These are phyloP conservation scores for Staphylotrichum tortipilum DNA, from an alignment of 495 filamentous ascomycete species.

Conservation along the genomic window DNA sequence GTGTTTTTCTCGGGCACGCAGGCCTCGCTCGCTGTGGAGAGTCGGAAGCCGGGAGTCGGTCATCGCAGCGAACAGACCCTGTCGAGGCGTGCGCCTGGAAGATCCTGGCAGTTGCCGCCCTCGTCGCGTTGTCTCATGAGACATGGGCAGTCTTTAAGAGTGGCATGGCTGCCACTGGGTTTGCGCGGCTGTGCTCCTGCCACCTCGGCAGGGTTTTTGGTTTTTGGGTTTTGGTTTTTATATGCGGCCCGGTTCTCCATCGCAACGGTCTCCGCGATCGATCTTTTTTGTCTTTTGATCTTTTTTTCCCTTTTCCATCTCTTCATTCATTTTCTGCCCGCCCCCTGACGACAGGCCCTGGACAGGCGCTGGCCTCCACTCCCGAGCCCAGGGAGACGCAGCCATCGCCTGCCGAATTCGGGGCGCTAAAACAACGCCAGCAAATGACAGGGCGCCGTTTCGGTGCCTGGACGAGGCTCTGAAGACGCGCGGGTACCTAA, in stretches of 20 bases:
- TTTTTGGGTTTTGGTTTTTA: too few species aligned
- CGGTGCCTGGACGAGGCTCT: slow-evolving; percentile 2
- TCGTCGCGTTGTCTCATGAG: too few species aligned
- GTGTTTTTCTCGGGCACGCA: too few species aligned
- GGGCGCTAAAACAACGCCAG: slow-evolving; percentile 9
- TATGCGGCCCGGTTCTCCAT: too few species aligned
- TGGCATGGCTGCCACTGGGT: not conserved
- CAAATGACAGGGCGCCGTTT: slow-evolving; percentile 13
- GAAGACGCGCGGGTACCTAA: slow-evolving; percentile 11
- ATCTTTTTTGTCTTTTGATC: too few species aligned
- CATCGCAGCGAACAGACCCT: too few species aligned
- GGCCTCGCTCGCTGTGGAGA: too few species aligned
- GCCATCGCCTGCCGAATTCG: slow-evolving; percentile 7
- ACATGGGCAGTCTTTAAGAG: not conserved
- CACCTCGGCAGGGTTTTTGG: too few species aligned
- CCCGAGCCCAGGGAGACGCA: not conserved
- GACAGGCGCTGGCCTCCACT: not conserved
- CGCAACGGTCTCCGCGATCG: too few species aligned
- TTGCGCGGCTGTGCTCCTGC: not conserved
- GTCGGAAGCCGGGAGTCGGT: too few species aligned
- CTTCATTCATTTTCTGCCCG: not conserved
- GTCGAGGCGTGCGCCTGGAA: not conserved
- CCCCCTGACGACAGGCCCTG: not conserved
- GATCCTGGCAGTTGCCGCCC: not conserved
- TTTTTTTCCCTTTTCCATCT: too few species aligned